phyloP scores from a whole-genome alignment of 345 rosid genomes.

The Schrenkiella parvula region DNA sequence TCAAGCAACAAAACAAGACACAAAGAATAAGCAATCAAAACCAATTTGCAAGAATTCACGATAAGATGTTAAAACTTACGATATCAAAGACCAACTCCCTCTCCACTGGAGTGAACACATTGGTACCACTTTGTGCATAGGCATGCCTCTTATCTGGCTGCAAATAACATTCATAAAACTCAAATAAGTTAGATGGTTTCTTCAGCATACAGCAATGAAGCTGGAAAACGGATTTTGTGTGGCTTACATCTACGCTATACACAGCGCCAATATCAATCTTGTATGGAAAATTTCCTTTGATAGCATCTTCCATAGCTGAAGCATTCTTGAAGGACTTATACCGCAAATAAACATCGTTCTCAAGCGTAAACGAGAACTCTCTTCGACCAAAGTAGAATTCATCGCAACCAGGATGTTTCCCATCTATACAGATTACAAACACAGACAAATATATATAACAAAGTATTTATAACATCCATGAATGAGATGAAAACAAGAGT shows the following conservation, averaged over 20 bases:
- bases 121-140: slow-evolving; percentile 64
- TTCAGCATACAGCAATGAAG: background rate
- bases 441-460: no score
- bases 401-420: slow-evolving; percentile 92
- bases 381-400: slow-evolving; percentile 63
- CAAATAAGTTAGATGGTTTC: background rate
- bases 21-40: background rate
- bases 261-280: slow-evolving; percentile 93
- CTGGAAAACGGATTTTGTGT: background rate
- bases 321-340: slow-evolving; percentile 66
- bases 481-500: background rate
- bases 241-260: slow-evolving; percentile 73
- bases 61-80: slow-evolving; percentile 40
- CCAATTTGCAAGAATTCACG: background rate
- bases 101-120: slow-evolving; percentile 82
- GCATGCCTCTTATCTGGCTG: slow-evolving; percentile 88
- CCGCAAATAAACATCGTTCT: slow-evolving; percentile 66
- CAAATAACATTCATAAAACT: background rate
- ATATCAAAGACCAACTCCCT: slow-evolving; percentile 86
- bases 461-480: no score
- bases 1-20: background rate
- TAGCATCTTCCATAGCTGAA: slow-evolving; percentile 54
- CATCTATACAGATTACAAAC: slow-evolving; percentile 52
- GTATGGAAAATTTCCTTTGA: slow-evolving; percentile 61
- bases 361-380: slow-evolving; percentile 86